Percentiles rank a stretch among this genome's conserved stretches.
Conservation (phyloP, 306 rosid species). For the Pachyrhizus erosus region DNA sequence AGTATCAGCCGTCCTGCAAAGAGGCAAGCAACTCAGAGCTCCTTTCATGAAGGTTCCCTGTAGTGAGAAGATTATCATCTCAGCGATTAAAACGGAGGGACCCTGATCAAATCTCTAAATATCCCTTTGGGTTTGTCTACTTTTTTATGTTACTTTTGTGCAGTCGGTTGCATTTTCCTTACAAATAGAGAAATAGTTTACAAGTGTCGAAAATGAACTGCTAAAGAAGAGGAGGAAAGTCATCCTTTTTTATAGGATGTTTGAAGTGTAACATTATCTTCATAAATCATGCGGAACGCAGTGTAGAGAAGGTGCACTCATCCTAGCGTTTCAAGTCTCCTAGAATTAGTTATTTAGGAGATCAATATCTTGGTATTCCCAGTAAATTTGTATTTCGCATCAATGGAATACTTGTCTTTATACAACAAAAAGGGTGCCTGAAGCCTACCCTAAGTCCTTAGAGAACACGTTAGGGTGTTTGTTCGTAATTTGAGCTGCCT, state of each 20-base stretch:
- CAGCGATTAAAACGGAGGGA: slow-evolving; percentile 35
- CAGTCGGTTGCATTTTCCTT: slow-evolving; percentile 8
- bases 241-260: background rate
- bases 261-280: slow-evolving; percentile 34
- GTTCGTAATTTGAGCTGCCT: background rate
- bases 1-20: slow-evolving; percentile 57
- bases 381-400: background rate
- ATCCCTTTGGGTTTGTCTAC: slow-evolving; percentile 8
- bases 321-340: background rate
- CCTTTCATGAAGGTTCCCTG: slow-evolving; percentile 32
- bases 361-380: slow-evolving; percentile 8
- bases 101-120: slow-evolving; percentile 35
- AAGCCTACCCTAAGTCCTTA: background rate
- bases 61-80: slow-evolving; percentile 28
- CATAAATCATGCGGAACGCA: slow-evolving; percentile 10
- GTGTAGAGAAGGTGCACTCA: slow-evolving; percentile 8
- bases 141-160: slow-evolving; percentile 26
- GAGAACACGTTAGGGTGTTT: background rate
- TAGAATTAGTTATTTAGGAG: background rate
- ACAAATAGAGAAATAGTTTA: background rate
- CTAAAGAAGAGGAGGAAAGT: slow-evolving; percentile 25
- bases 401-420: background rate
- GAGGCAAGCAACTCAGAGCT: slow-evolving; percentile 62
- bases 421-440: background rate
- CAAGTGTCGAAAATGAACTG: slow-evolving; percentile 21